A percentile compares a stretch with the other conserved stretches of the same genome.
These are phyloP conservation scores for Lactifluus piperatus DNA, from an alignment of 768 basidiomycete genomes.

Conservation along the genomic window DNA sequence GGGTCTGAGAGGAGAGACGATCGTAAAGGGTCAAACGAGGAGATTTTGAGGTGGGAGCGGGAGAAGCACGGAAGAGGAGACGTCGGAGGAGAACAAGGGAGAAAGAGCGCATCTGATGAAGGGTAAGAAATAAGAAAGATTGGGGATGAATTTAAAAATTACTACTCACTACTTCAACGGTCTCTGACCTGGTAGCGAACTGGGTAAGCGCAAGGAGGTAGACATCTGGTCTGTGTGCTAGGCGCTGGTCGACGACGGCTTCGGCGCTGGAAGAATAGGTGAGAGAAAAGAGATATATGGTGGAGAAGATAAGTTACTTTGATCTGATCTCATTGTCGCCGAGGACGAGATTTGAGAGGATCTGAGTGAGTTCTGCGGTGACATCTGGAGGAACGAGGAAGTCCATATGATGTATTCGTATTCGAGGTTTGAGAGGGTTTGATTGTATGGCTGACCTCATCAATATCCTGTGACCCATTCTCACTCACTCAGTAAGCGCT, in stretches of 20 bases:
- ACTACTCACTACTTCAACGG: slow-evolving; percentile 57
- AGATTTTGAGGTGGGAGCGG: slow-evolving; percentile 27
- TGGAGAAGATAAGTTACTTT: slow-evolving; percentile 35
- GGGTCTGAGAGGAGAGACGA: slow-evolving; percentile 56
- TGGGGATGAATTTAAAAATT: neutral
- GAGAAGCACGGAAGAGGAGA: slow-evolving; percentile 60
- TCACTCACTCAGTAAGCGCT: too few species aligned
- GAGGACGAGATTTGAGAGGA: slow-evolving; percentile 74
- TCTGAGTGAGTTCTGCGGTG: slow-evolving; percentile 69
- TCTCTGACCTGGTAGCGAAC: slow-evolving; percentile 68
- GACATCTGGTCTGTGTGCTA: slow-evolving; percentile 69
- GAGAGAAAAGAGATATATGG: neutral
- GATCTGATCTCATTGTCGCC: slow-evolving; percentile 78
- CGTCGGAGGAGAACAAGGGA: slow-evolving; percentile 74
- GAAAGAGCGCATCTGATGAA: slow-evolving; percentile 69
- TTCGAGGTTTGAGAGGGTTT: too few species aligned
- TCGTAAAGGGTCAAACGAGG: slow-evolving; percentile 64
- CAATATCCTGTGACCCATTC: too few species aligned
- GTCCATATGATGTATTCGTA: slow-evolving; percentile 4
- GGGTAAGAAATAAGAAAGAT: neutral
- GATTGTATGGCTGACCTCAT: too few species aligned
- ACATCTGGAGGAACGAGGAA: slow-evolving; percentile 49
- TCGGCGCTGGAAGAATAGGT: slow-evolving; percentile 46
- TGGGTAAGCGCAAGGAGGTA: slow-evolving; percentile 74
- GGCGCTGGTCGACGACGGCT: slow-evolving; percentile 70